These are phyloP conservation scores for Aspergillus incahuasiensis DNA, from an alignment of 495 filamentous ascomycete species.

Conservation along the genomic window DNA sequence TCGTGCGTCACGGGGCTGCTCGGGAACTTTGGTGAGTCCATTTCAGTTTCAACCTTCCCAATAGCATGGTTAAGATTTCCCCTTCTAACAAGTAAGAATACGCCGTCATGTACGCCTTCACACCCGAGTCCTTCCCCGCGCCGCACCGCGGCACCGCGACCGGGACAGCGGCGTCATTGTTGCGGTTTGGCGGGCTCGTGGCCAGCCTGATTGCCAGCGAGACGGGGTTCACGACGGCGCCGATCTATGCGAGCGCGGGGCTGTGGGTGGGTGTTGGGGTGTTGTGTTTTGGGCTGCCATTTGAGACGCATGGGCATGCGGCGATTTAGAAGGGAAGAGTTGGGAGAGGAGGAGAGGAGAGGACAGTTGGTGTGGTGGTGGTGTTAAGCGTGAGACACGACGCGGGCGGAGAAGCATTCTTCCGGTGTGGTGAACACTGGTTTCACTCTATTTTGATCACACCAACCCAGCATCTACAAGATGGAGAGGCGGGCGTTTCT, in stretches of 20 bases:
- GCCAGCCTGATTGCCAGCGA: conserved; percentile 29
- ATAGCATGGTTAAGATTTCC: background rate
- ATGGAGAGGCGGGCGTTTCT: too few relatives aligned
- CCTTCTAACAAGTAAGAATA: conserved; percentile 24
- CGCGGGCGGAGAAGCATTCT: too few relatives aligned
- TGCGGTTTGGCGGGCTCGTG: conserved; percentile 27
- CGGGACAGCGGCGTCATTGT: conserved; percentile 37
- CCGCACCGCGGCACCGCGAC: conserved; percentile 50
- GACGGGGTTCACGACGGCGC: conserved; percentile 28
- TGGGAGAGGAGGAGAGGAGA: background rate
- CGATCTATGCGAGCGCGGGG: conserved; percentile 32
- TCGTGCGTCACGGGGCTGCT: conserved; percentile 26
- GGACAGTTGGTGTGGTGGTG: too few relatives aligned
- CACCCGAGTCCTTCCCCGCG: conserved; percentile 52
- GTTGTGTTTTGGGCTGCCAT: conserved; percentile 28
- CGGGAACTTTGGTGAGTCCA: conserved; percentile 33
- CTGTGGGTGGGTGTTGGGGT: conserved; percentile 29
- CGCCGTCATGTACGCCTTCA: conserved; percentile 54
- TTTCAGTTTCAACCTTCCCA: too few relatives aligned
- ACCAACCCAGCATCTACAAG: too few relatives aligned
- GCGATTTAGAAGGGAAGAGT: conserved; percentile 14
- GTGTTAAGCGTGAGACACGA: too few relatives aligned
- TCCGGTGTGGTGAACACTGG: too few relatives aligned
- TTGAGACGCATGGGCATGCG: conserved; percentile 33
- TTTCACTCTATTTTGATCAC: too few relatives aligned